Evolutionary conservation across 2,329 filamentous ascomycete genomes (phyloP), one percentile per base, ranked within the genome.

Genomic region (Sarocladium strictum): DNA sequence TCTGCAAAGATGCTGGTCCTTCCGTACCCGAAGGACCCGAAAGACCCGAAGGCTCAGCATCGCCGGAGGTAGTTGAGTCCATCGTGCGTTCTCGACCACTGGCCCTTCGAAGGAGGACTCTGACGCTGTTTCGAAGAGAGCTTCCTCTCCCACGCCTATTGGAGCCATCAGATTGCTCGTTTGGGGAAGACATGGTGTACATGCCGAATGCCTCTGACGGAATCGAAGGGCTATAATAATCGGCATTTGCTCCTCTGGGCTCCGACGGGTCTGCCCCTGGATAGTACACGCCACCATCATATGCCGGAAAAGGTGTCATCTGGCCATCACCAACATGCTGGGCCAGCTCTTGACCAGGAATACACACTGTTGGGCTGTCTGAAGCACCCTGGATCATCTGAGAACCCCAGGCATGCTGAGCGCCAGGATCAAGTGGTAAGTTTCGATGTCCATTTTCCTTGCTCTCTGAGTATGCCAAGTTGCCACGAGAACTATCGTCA

Each of bases 141-240:
- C 65, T 70, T 33, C 64, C 64, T 26, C 64, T 63, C 4, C 69
- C 69, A 5, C 50, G 50, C 32, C n/a, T 40, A 12, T n/a, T 53
- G 6, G 50, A 27, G 19, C 35, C 40, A 23, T 53, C 32, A 4
- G 35, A 27, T 38, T 53, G 32, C 11, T 32, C 26, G 19, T n/a
- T 38, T 15, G 55, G 38, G 12, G 49, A 45, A 14, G 56, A 50
- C 14, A 41, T 35, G 4, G 54, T 33, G 53, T 47, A 56, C 70
- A 73, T 72, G 57, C 70, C 71, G 57, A 73, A 73, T 4, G 69
- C 70, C 53, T 71, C 69, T 2, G 70, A 72, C 2, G 72, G 71
- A 43, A 74, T 67, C 2, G 67, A 67, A 12, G 69, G 65, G 50
- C 69, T 71, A 59, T 74, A 74, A 56, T 74, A 74, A 55, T 73